Conservation (phyloP, 805 yeast species). For the Vanderwaltozyma yarrowii region DNA sequence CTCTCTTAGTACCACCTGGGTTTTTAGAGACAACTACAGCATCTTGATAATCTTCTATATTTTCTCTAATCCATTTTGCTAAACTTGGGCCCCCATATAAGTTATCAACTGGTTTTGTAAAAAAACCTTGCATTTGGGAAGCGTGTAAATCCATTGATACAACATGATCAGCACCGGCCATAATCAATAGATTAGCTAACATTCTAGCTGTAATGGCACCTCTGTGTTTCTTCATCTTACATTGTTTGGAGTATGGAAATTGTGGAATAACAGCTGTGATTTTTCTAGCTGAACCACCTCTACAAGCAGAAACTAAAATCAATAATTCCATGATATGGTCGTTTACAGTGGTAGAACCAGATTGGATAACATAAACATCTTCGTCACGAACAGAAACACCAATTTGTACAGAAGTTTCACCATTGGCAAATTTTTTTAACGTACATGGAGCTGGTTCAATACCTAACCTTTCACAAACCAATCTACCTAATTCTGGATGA, state of each 20-base stretch:
- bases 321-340: slow-evolving; percentile 95
- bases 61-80: slow-evolving; percentile 91
- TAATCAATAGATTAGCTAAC: slow-evolving; percentile 87
- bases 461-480: slow-evolving; percentile 85
- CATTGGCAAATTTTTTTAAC: slow-evolving; percentile 86
- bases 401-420: slow-evolving; percentile 93
- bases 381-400: slow-evolving; percentile 95
- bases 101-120: slow-evolving; percentile 94
- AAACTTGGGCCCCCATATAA: slow-evolving; percentile 92
- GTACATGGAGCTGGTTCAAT: slow-evolving; percentile 91
- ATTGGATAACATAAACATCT: slow-evolving; percentile 88
- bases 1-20: slow-evolving; percentile 98
- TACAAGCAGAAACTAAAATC: slow-evolving; percentile 88
- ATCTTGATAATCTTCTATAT: slow-evolving; percentile 72
- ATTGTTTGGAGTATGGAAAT: slow-evolving; percentile 94
- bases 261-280: slow-evolving; percentile 95
- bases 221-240: slow-evolving; percentile 97
- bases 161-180: slow-evolving; percentile 99
- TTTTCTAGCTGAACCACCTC: slow-evolving; percentile 96
- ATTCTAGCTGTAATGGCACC: slow-evolving; percentile 98
- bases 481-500: slow-evolving; percentile 86
- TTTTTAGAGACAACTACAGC: slow-evolving; percentile 98
- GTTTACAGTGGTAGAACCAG: slow-evolving; percentile 78
- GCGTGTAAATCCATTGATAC: slow-evolving; percentile 95
- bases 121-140: slow-evolving; percentile 98